Conservation (phyloP, 208 protist genomes). For the Trichomonas gallinae region DNA sequence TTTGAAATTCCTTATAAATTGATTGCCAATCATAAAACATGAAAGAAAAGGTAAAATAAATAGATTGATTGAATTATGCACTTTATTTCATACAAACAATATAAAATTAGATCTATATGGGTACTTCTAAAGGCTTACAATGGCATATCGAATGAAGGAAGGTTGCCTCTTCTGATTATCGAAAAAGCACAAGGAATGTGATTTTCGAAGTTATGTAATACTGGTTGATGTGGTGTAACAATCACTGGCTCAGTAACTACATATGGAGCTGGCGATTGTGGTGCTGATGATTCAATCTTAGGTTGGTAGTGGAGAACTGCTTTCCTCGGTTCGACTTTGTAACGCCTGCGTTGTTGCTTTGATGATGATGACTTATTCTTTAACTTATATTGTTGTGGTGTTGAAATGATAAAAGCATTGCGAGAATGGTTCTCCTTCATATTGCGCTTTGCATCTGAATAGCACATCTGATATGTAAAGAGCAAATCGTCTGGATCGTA, state of each 20-base stretch:
- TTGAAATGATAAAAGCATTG: too few species aligned
- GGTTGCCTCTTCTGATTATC: background rate
- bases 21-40: too few species aligned
- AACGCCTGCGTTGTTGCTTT: background rate
- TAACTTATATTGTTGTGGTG: too few species aligned
- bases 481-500: background rate
- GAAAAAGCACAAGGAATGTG: background rate
- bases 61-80: too few species aligned
- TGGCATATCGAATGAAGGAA: background rate
- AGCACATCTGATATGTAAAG: background rate
- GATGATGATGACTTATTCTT: background rate
- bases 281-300: background rate
- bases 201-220: background rate
- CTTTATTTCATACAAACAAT: too few species aligned
- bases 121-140: background rate
- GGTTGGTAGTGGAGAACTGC: background rate
- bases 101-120: too few species aligned
- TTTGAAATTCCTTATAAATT: too few species aligned
- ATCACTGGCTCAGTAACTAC: background rate
- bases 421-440: too few species aligned
- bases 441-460: background rate
- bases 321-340: background rate
- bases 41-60: too few species aligned
- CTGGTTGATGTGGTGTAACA: background rate
- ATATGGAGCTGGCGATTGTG: background rate